These are phyloP conservation scores for Gossypium schwendimanii DNA, from an alignment of 441 rosid genomes.

Conservation along the genomic window DNA sequence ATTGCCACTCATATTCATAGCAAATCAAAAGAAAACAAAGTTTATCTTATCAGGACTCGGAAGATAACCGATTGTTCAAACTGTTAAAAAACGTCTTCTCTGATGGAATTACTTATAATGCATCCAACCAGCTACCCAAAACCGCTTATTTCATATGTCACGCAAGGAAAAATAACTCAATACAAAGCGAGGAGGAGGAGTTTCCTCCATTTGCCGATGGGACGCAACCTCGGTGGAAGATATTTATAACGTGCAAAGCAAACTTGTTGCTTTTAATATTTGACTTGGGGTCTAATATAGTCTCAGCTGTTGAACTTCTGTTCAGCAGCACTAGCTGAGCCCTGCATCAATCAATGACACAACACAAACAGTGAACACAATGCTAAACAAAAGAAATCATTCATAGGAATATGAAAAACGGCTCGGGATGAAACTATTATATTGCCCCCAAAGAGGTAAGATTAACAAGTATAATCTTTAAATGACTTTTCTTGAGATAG, in stretches of 20 bases:
- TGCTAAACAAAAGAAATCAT: not conserved
- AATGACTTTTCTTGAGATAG: no score
- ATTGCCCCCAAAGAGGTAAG: not conserved
- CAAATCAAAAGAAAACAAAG: conserved; percentile 9
- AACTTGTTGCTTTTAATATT: conserved; percentile 13
- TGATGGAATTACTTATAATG: conserved; percentile 1
- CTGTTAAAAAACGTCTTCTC: conserved; percentile 2
- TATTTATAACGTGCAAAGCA: conserved; percentile 17
- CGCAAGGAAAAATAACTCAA: conserved; percentile 36
- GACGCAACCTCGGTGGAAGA: conserved; percentile 3
- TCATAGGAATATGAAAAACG: not conserved
- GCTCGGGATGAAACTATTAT: not conserved
- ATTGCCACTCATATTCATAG: conserved; percentile 15
- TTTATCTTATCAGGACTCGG: not conserved
- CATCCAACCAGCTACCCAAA: conserved; percentile 18
- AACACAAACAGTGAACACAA: not conserved
- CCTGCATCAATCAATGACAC: conserved; percentile 41
- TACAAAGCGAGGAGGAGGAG: conserved; percentile 25
- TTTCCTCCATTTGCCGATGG: conserved; percentile 20
- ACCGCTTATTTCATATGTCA: conserved; percentile 42
- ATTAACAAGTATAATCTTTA: no score
- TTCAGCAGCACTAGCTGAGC: conserved; percentile 60
- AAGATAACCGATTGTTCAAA: conserved; percentile 3
- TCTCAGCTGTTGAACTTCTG: conserved; percentile 49
- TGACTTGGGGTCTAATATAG: conserved; percentile 6